Evolutionary conservation across 192 early-diverging fungal genomes (phyloP), one percentile per base, ranked within the genome.

Genomic region (Coemansia sp.): DNA sequence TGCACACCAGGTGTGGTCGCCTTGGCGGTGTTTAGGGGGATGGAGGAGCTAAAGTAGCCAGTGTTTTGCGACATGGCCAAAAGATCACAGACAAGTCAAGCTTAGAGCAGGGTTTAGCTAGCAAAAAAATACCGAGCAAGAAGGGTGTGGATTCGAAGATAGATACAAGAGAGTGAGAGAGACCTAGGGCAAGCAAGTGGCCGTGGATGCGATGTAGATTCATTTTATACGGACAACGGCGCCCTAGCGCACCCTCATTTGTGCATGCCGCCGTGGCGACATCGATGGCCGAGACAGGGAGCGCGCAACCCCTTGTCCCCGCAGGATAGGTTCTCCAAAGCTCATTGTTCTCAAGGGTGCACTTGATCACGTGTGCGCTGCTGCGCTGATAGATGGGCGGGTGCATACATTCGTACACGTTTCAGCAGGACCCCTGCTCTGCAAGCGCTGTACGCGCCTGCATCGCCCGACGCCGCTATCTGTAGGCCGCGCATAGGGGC

Each of bases 21-120:
- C 74, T 82, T 82, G 79, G 59, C 79, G 24, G 79, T 82, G 71
- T 46, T 75, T 36, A 74, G 74, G 37, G 79, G 79, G 37, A 82
- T 77, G 19, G 74, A 73, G 11, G 65, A 70, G 67, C 79, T 82
- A 82, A 82, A 82, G 74, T 82, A 82, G 42, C 79, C 68, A 63
- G 59, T 60, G 64, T 65, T 67, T 39, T 65, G 61, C 34, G 69
- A 46, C 76, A 78, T 78, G 56, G 54, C 31, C 44, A 39, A 35
- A 36, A 24, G 19, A 21, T 21, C 19, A 19, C 48, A 51, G 48
- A 27, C 7, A 51, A 11, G 10, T 19, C 19, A 62, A 24, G 48
- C 19, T 7, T 54, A 29, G 51, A 31, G 29, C 27, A 54, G 51
- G 16, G 21, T 27, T 27, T 27, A 54, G 51, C 51, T 54, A 36